These are phyloP conservation scores for Apiotrichum mycotoxinovorans DNA, from an alignment of 1,284 basidiomycete species.

Conservation along the genomic window DNA sequence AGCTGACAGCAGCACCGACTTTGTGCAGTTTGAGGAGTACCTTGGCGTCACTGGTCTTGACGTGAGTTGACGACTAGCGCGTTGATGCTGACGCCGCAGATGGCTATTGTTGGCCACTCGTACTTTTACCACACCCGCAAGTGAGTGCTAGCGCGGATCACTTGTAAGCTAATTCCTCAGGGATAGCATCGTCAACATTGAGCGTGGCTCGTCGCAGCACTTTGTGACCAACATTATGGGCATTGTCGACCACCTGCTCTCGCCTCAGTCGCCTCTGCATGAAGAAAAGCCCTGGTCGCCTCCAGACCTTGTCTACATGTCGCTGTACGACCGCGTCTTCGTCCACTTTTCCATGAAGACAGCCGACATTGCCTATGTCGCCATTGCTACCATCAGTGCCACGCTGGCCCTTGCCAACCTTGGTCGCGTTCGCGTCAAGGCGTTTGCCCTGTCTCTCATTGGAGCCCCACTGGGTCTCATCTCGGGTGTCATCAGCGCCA, in stretches of 20 bases:
- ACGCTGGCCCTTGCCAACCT: conserved; percentile 40
- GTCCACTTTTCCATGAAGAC: conserved; percentile 66
- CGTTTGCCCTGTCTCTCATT: conserved; percentile 54
- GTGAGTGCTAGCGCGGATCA: conserved; percentile 17
- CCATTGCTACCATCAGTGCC: conserved; percentile 52
- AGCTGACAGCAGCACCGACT: conserved; percentile 67
- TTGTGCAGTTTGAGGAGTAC: conserved; percentile 90
- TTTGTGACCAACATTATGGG: conserved; percentile 89
- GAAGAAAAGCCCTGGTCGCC: conserved; percentile 36
- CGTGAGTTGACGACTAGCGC: conserved; percentile 51
- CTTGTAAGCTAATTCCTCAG: conserved; percentile 1
- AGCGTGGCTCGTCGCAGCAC: conserved; percentile 58
- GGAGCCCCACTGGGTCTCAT: conserved; percentile 54
- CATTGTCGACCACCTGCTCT: conserved; percentile 72
- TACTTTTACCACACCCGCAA: conserved; percentile 91
- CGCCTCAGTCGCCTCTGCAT: conserved; percentile 38
- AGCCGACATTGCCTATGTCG: conserved; percentile 67
- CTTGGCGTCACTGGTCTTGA: conserved; percentile 81
- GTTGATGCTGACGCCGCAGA: conserved; percentile 55
- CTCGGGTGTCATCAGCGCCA: conserved; percentile 59
- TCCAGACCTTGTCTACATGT: conserved; percentile 63
- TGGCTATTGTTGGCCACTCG: conserved; percentile 83
- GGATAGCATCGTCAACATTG: conserved; percentile 35
- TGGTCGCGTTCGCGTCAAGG: conserved; percentile 38
- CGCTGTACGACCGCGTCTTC: conserved; percentile 65